These are phyloP conservation scores for Camellia oleifera DNA, from an alignment of 179 eudicot species.

Conservation along the genomic window DNA sequence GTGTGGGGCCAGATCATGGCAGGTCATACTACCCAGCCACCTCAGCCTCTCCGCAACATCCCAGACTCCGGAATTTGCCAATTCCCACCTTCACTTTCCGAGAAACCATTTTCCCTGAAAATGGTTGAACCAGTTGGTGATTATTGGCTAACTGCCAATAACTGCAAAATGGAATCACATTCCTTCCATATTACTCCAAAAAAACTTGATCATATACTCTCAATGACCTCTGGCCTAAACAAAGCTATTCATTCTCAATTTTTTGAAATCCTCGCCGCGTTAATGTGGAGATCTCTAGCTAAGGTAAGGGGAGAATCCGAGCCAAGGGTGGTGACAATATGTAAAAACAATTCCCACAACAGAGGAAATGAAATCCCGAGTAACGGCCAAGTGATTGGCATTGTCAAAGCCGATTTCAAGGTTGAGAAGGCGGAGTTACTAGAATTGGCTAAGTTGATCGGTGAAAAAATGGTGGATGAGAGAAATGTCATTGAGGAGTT, in stretches of 20 bases:
- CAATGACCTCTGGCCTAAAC: constrained; percentile 1
- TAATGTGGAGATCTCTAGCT: constrained; percentile 49
- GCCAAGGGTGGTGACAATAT: constrained; percentile 34
- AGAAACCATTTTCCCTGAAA: constrained; percentile 30
- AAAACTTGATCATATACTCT: constrained; percentile 19
- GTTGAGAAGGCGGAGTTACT: constrained; percentile 23
- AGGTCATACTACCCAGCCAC: constrained; percentile 13
- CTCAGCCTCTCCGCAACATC: neutral
- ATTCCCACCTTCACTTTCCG: constrained; percentile 1
- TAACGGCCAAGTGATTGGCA: constrained; percentile 28
- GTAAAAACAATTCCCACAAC: neutral
- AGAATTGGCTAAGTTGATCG: constrained; percentile 32
- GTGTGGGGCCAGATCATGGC: constrained; percentile 39
- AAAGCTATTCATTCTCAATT: constrained; percentile 8
- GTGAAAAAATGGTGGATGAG: constrained; percentile 34
- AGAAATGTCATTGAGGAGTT: constrained; percentile 23
- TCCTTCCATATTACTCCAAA: constrained; percentile 28
- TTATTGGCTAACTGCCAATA: constrained; percentile 35
- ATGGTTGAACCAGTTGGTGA: constrained; percentile 38
- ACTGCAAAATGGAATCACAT: constrained; percentile 30
- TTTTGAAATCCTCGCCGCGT: constrained; percentile 39
- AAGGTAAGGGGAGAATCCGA: constrained; percentile 25
- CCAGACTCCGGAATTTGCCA: constrained; percentile 4
- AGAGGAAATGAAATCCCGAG: constrained; percentile 13
- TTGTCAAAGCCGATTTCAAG: constrained; percentile 19